phyloP scores from a whole-genome alignment of 73 alveolate genomes.

The Paramecium primaurelia region DNA sequence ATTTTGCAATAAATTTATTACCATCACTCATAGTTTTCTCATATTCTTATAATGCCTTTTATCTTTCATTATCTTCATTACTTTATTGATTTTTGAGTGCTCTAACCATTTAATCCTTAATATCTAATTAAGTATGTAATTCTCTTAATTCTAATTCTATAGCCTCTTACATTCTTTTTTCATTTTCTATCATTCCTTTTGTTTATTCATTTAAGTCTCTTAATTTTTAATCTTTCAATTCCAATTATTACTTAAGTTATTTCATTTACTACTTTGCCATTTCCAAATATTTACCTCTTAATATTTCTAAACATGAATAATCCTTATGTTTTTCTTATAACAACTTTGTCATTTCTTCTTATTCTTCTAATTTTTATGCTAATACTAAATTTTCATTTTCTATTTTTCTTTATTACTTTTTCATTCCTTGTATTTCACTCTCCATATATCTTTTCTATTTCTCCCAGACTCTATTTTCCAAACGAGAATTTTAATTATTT shows the following conservation, averaged over 20 bases:
- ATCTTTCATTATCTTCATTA: background rate
- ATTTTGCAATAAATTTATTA: background rate
- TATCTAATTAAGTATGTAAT: background rate
- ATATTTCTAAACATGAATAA: background rate
- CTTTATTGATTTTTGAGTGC: background rate
- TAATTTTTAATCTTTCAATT: background rate
- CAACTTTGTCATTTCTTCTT: background rate
- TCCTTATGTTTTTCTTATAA: constrained; percentile 10
- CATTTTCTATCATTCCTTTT: background rate
- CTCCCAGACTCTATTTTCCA: background rate
- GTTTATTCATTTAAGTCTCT: background rate
- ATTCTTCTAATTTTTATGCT: background rate
- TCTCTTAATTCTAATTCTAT: constrained; percentile 41
- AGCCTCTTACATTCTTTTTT: constrained; percentile 33
- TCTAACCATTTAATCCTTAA: background rate
- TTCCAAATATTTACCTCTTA: constrained; percentile 13
- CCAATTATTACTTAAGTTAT: constrained; percentile 10
- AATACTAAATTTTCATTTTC: background rate
- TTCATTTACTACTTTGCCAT: background rate
- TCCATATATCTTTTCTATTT: constrained; percentile 1
- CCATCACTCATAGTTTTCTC: constrained; percentile 8
- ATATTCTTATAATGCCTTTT: background rate
- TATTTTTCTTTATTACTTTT: background rate
- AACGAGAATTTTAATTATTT: background rate
- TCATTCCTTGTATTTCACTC: background rate